A percentile compares a stretch with the other conserved stretches of the same genome.
Conservation (phyloP, 2,329 filamentous ascomycete species). For the Xylaria sp. region DNA sequence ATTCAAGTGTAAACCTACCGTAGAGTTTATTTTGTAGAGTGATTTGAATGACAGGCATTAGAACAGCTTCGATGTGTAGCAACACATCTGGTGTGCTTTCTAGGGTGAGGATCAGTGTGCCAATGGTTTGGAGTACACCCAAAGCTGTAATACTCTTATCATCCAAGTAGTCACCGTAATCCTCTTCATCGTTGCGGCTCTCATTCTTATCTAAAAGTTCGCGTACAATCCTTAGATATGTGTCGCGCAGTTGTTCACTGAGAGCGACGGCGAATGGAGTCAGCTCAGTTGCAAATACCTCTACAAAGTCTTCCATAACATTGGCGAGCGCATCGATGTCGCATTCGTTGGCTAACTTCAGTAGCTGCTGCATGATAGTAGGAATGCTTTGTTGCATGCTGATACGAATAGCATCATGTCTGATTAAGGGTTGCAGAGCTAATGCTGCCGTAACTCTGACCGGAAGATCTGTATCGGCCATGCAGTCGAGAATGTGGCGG, state of each 20-base stretch:
- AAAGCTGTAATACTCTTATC: slow-evolving; percentile 98
- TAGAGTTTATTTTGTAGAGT: slow-evolving; percentile 98
- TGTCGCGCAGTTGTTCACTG: slow-evolving; percentile 94
- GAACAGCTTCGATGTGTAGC: slow-evolving; percentile 88
- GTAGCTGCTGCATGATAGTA: slow-evolving; percentile 97
- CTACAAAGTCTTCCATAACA: slow-evolving; percentile 99
- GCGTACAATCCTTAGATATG: slow-evolving; percentile 90
- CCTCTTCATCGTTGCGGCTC: slow-evolving; percentile 74
- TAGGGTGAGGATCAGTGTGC: slow-evolving; percentile 92
- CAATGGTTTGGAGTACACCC: slow-evolving; percentile 95
- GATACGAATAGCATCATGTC: slow-evolving; percentile 89
- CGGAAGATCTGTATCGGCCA: slow-evolving; percentile 91
- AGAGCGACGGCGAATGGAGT: slow-evolving; percentile 96
- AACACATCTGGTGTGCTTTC: slow-evolving; percentile 97
- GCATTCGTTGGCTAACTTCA: slow-evolving; percentile 96
- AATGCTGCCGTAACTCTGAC: slow-evolving; percentile 94
- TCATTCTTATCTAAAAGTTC: slow-evolving; percentile 90
- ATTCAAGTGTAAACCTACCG: slow-evolving; percentile 54
- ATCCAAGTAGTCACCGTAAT: slow-evolving; percentile 89
- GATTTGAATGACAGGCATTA: slow-evolving; percentile 96
- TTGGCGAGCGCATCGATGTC: slow-evolving; percentile 97
- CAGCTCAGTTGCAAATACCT: slow-evolving; percentile 95
- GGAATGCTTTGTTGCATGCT: slow-evolving; percentile 98
- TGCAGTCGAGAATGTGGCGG: slow-evolving; percentile 93
- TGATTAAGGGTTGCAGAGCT: slow-evolving; percentile 91